Evolutionary conservation across 208 protist genomes (phyloP).

Genomic region (Leptomonas seymouri): DNA sequence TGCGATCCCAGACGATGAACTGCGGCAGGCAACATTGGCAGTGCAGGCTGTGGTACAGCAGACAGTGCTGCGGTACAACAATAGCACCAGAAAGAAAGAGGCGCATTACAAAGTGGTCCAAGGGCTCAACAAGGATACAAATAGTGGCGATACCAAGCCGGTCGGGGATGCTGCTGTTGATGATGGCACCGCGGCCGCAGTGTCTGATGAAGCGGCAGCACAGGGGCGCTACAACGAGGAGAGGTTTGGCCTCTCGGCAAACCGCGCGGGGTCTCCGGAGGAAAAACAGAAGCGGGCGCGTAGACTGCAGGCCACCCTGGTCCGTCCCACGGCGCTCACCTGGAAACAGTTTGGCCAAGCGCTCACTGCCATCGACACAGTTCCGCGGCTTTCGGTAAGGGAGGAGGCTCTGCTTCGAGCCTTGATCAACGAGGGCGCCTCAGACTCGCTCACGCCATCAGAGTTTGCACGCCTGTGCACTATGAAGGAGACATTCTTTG

Average conservation of each 20-base stretch:
- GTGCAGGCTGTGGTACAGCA: slow-evolving; percentile 11
- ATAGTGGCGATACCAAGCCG: not conserved
- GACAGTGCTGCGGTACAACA: slow-evolving; percentile 16
- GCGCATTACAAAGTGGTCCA: not conserved
- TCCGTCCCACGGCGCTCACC: slow-evolving; percentile 48
- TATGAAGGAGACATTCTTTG: slow-evolving; percentile 52
- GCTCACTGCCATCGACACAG: slow-evolving; percentile 30
- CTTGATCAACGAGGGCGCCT: slow-evolving; percentile 60
- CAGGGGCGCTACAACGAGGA: slow-evolving; percentile 15
- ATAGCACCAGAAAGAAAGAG: not conserved
- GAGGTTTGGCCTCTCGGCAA: not conserved
- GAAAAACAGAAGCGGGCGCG: not conserved
- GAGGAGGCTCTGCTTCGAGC: slow-evolving; percentile 52
- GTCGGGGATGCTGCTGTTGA: not conserved
- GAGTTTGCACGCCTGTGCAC: slow-evolving; percentile 63
- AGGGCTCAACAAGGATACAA: not conserved
- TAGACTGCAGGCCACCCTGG: slow-evolving; percentile 5
- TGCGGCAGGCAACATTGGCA: slow-evolving; percentile 15
- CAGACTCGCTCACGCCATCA: slow-evolving; percentile 54
- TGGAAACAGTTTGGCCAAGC: slow-evolving; percentile 55
- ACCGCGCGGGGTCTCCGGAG: not conserved
- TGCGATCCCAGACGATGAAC: slow-evolving; percentile 38
- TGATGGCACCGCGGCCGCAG: not conserved
- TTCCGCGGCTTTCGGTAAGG: slow-evolving; percentile 37
- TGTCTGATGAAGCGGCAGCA: not conserved